Evolutionary conservation across 2,329 filamentous ascomycete genomes (phyloP).

Genomic region (Nemania sp.): DNA sequence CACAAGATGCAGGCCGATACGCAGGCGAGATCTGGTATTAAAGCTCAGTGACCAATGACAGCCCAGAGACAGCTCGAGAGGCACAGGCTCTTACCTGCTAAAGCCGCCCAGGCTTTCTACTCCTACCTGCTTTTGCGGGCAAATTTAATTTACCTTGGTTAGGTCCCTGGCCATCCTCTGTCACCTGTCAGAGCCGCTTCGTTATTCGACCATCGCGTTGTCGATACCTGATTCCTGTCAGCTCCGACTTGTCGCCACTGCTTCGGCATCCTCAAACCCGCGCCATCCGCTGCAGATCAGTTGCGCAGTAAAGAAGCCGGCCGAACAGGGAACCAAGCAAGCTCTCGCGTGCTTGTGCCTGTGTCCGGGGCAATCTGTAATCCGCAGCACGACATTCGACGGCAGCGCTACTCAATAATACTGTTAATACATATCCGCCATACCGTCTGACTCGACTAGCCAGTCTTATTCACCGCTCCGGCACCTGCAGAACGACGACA

Average conservation of each 20-base stretch:
- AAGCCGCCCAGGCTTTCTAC: too few relatives aligned
- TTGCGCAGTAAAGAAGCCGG: background rate
- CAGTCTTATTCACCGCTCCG: background rate
- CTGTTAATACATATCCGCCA: too few relatives aligned
- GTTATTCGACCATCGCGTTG: too few relatives aligned
- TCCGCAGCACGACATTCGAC: too few relatives aligned
- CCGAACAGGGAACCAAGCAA: background rate
- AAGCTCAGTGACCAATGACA: background rate
- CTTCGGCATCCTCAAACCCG: background rate
- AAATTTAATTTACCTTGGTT: too few relatives aligned
- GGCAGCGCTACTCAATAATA: too few relatives aligned
- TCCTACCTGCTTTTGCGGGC: too few relatives aligned
- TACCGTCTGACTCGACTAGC: background rate
- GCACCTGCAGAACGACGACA: slow-evolving; percentile 1
- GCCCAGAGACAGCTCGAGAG: background rate
- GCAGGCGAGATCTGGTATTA: background rate
- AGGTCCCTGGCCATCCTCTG: too few relatives aligned
- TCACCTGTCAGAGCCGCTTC: too few relatives aligned
- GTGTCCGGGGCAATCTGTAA: too few relatives aligned
- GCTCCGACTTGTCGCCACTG: too few relatives aligned
- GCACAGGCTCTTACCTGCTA: background rate
- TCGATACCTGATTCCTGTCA: too few relatives aligned
- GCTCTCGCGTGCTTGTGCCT: background rate
- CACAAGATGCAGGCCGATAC: background rate
- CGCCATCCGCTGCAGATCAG: background rate